Evolutionary conservation across 768 basidiomycete genomes (phyloP), one percentile per base, ranked within the genome.

Genomic region (Leccinum imitatum): DNA sequence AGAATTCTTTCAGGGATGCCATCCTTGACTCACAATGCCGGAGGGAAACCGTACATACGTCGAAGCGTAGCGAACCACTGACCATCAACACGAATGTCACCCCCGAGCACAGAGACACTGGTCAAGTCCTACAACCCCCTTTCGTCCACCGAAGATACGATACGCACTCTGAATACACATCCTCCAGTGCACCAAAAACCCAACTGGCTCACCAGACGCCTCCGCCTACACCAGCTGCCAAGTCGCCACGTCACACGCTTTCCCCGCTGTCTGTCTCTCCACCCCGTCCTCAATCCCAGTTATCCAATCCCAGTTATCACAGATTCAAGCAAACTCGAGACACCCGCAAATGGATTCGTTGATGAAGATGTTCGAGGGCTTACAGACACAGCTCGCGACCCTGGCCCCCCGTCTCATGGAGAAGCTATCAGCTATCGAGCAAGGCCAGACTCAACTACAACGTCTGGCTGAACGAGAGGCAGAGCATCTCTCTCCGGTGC

Each of bases 1-100:
- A 19, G 50, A 55, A 41, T 48, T 58, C 25, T 19, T 41, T 6
- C 64, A 88, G 88, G 88, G 86, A 90, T 67, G 76, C 77, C 5
- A 76, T 89, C 25, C 73, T 90, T 33, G 75, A 77, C 6, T 71
- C 73, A 6, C 75, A 72, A 48, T 72, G 71, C n/a, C 65, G 64
- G 53, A 64, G 41, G 13, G 54, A 58, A 21, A 21, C 46, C 1
- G 23, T 46, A 37, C 44, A 46, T 37, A 19, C 51, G 8, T 37
- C 55, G 17, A 60, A 52, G n/a, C 54, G 41, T 6, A 31, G 2
- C 21, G 61, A 59, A 31, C 27, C 33, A 13, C 63, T 65, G 33
- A 54, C 56, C 4, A 59, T 73, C n/a, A 60, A 47, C 35, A 73
- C 71, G 13, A 63, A 66, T 39, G 6, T 67, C 13, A 2, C 53